Evolutionary conservation across 2,329 filamentous ascomycete genomes (phyloP), one percentile per base, ranked within the genome.

Genomic region (Cladophialophora exuberans): DNA sequence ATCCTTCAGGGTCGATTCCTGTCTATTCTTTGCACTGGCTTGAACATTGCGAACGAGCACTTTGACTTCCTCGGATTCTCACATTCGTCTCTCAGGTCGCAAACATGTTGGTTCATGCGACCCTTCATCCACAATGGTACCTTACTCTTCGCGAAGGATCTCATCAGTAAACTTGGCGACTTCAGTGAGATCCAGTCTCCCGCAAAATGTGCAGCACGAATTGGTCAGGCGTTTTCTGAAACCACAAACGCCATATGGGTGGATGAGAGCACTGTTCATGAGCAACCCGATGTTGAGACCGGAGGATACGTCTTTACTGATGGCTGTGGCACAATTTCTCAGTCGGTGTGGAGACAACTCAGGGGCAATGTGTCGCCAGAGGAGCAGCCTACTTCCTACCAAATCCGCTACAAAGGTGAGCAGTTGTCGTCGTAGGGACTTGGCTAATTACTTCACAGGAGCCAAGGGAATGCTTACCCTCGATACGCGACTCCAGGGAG

Each of bases 381-480:
- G 74, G 39, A 42, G 0, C 73, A 74, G 2, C 83, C 88, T 0
- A 89, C 86, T 0, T 84, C 83, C 45, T 83, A 91, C 39, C 90
- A 95, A 64, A 87, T 95, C 39, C 81, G 90, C 2, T 87, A 83
- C 67, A 83, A 78, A 26, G 89, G 80, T 75, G 70, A 62, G 67
- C 35, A 18, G 9, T n/a, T 13, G 39, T n/a, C 11, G 20, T 3
- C 2, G 13, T 3, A 42, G 7, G 11, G 39, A 6, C 39, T 42
- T 42, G n/a, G 39, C 39, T 42, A 39, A 52, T 54, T 63, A 6
- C 6, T 11, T 58, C 23, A 15, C 55, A 77, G 79, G 88, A 0
- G 85, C 83, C 3, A 95, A 95, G 69, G 90, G 89, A 0, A 89
- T 92, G 83, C 76, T 94, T 0, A 82, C 87, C 0, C 71, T 93